These are phyloP conservation scores for Xylariaceae sp. DNA, from an alignment of 2,329 filamentous ascomycete genomes.

Conservation along the genomic window DNA sequence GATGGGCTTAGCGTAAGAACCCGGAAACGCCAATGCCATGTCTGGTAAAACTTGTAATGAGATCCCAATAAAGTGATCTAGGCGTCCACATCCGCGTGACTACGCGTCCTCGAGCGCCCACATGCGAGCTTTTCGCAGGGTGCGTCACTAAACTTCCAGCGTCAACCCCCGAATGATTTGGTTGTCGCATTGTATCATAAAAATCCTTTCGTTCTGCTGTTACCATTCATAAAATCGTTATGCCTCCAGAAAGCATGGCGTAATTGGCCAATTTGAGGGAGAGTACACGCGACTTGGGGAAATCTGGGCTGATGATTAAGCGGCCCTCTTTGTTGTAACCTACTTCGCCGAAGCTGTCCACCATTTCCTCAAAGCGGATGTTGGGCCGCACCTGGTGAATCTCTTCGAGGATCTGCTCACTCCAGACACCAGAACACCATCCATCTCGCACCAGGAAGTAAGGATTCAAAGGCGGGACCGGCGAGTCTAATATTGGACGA, in stretches of 20 bases:
- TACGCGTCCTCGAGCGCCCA: neutral
- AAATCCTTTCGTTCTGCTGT: neutral
- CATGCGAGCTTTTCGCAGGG: neutral
- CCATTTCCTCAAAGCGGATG: conserved; percentile 65
- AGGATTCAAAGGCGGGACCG: conserved; percentile 73
- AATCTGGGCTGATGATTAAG: conserved; percentile 63
- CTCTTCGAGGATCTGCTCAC: conserved; percentile 67
- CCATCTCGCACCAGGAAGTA: conserved; percentile 71
- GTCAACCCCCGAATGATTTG: neutral
- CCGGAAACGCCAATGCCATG: conserved; percentile 7
- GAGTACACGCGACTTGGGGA: conserved; percentile 57
- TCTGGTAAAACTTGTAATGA: neutral
- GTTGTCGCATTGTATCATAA: neutral
- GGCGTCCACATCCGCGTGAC: neutral
- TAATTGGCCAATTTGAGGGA: conserved; percentile 67
- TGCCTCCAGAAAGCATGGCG: conserved; percentile 53
- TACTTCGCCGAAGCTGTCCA: conserved; percentile 68
- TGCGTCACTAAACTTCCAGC: neutral
- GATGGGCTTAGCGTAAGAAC: neutral
- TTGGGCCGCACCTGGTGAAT: conserved; percentile 65
- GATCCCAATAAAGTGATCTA: neutral
- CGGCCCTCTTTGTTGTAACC: conserved; percentile 65
- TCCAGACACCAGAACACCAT: conserved; percentile 75
- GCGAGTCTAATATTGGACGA: conserved; percentile 60
- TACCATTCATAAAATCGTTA: conserved; percentile 43